These are phyloP conservation scores for Colletotrichum lentis DNA, from an alignment of 2,329 filamentous ascomycete species.

Conservation along the genomic window DNA sequence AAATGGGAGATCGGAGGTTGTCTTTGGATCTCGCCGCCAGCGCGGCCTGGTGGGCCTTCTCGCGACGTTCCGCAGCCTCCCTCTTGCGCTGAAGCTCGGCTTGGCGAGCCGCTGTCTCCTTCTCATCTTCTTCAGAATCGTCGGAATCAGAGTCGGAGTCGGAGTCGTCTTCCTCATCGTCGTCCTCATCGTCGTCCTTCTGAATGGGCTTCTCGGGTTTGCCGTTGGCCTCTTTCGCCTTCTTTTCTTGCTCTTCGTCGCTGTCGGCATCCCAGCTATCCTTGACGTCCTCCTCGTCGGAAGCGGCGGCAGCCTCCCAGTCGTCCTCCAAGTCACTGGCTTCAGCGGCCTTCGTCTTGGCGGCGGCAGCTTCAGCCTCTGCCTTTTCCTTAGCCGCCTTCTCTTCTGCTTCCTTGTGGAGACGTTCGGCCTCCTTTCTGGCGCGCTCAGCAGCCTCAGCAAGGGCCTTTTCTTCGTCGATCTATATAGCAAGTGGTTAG, in stretches of 20 bases:
- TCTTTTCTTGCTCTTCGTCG: conserved; percentile 70
- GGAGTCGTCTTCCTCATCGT: conserved; percentile 58
- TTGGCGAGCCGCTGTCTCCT: conserved; percentile 74
- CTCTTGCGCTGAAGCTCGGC: conserved; percentile 82
- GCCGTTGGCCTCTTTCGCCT: conserved; percentile 41
- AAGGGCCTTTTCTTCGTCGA: conserved; percentile 80
- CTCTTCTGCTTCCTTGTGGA: conserved; percentile 67
- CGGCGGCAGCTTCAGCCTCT: conserved; percentile 63
- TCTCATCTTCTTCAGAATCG: conserved; percentile 67
- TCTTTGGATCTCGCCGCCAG: conserved; percentile 91
- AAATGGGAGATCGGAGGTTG: conserved; percentile 95
- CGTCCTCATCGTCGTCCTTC: conserved; percentile 51
- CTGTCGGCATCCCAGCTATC: conserved; percentile 94
- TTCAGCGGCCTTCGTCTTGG: conserved; percentile 62
- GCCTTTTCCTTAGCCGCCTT: conserved; percentile 67
- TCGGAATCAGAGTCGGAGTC: conserved; percentile 62
- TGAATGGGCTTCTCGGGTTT: conserved; percentile 42
- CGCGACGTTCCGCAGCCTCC: conserved; percentile 86
- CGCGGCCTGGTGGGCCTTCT: conserved; percentile 90
- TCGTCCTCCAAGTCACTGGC: conserved; percentile 77
- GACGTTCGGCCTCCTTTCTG: conserved; percentile 71
- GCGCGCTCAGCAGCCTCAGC: conserved; percentile 81
- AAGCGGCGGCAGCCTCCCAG: conserved; percentile 86
- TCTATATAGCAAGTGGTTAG: conserved; percentile 47
- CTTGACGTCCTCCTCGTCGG: conserved; percentile 80